Evolutionary conservation across 148 eudicot species (phyloP).

Genomic region (Bassia scoparia): DNA sequence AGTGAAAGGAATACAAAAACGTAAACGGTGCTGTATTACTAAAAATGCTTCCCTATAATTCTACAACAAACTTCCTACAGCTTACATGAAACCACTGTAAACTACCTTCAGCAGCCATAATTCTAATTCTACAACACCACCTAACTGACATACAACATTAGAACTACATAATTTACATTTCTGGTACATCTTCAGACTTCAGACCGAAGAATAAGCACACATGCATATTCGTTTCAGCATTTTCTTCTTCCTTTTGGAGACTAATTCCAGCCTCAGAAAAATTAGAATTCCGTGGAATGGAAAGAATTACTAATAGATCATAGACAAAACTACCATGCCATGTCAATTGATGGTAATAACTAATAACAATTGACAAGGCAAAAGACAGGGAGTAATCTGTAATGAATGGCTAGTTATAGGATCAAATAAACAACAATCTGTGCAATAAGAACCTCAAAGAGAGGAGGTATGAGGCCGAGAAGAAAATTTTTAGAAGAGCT

Average conservation of each 20-base stretch:
- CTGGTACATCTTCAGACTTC: background rate
- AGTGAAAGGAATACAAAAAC: too few species aligned
- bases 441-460: conserved; percentile 21
- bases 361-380: conserved; percentile 12
- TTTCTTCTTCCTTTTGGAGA: background rate
- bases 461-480: conserved; percentile 20
- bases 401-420: conserved; percentile 12
- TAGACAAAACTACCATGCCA: conserved; percentile 16
- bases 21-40: too few species aligned
- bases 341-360: conserved; percentile 1
- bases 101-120: background rate
- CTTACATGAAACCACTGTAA: background rate
- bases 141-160: conserved; percentile 16
- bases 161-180: conserved; percentile 25
- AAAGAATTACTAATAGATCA: background rate
- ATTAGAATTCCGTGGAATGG: background rate
- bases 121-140: conserved; percentile 19
- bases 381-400: conserved; percentile 7
- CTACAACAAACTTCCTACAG: conserved; percentile 4
- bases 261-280: background rate
- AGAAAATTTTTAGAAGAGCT: conserved; percentile 36
- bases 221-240: background rate
- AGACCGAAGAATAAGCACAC: background rate
- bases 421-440: conserved; percentile 19
- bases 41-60: background rate